These are phyloP conservation scores for Cercospora beticola DNA, from an alignment of 2,329 filamentous ascomycete genomes.

Conservation along the genomic window DNA sequence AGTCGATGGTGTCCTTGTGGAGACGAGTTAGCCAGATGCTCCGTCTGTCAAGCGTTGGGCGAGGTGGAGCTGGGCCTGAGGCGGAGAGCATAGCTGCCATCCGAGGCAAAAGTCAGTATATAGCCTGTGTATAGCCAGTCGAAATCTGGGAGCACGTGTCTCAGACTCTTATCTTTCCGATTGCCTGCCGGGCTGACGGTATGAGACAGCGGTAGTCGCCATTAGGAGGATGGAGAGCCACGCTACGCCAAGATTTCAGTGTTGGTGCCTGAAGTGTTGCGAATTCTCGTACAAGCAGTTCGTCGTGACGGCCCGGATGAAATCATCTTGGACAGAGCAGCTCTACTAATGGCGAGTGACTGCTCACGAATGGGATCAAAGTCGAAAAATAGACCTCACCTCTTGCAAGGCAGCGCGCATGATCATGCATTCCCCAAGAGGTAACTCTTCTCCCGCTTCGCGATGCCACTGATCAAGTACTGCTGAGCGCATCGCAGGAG, in stretches of 20 bases:
- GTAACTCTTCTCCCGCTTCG: not conserved
- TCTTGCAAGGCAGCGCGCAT: not conserved
- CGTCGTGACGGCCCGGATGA: not conserved
- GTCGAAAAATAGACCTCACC: not conserved
- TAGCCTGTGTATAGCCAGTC: too few species aligned
- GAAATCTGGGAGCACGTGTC: too few species aligned
- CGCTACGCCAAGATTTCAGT: not conserved
- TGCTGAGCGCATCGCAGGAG: not conserved
- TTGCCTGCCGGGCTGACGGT: not conserved
- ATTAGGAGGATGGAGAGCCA: not conserved
- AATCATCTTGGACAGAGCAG: not conserved
- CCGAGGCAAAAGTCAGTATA: not conserved
- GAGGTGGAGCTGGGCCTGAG: not conserved
- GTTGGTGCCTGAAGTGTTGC: not conserved
- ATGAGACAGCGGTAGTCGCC: not conserved
- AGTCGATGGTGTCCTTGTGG: not conserved
- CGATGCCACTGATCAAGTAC: slow-evolving; percentile 1
- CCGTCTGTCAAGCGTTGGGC: not conserved
- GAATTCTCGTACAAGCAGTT: not conserved
- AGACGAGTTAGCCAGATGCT: not conserved
- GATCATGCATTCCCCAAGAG: not conserved
- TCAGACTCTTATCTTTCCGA: too few species aligned
- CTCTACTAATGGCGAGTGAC: not conserved
- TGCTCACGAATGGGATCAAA: not conserved
- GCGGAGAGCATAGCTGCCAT: not conserved